Conservation (phyloP, 148 eudicot genomes). For the Tetragonia tetragonoides region DNA sequence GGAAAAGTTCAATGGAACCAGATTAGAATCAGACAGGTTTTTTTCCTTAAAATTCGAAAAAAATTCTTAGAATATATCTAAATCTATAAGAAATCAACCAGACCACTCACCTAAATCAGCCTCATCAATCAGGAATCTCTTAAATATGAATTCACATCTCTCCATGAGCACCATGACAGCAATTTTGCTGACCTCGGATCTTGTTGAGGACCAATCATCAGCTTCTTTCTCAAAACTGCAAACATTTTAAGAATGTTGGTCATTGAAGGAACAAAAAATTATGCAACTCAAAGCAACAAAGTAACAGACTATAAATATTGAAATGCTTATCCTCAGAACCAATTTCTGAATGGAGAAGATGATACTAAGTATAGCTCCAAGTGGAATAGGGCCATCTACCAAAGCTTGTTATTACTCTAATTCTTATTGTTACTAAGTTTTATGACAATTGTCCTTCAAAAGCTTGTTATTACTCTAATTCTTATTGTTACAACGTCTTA, state of each 20-base stretch:
- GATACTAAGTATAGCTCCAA: not conserved
- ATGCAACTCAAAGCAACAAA: not conserved
- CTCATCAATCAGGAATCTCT: conserved; percentile 72
- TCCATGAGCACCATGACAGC: conserved; percentile 64
- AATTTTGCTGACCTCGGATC: conserved; percentile 72
- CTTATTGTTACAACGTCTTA: not conserved
- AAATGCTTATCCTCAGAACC: not conserved
- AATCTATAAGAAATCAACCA: conserved; percentile 8
- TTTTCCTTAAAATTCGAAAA: not conserved
- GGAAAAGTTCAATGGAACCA: not conserved
- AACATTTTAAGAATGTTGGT: not conserved
- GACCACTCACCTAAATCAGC: conserved; percentile 58
- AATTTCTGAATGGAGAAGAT: not conserved
- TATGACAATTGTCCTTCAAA: too few relatives aligned
- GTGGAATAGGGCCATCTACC: not conserved
- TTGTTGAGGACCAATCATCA: conserved; percentile 49
- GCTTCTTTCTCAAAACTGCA: conserved; percentile 50
- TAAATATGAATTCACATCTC: conserved; percentile 83
- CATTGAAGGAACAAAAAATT: not conserved
- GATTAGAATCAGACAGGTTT: too few relatives aligned
- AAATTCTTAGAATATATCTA: not conserved
- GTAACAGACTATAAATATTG: not conserved
- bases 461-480: not conserved
- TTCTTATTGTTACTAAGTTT: not conserved
- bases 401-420: not conserved